Base-by-base conservation (phyloP, 441 rosid species). In the Erysimum pusillum region DNA sequence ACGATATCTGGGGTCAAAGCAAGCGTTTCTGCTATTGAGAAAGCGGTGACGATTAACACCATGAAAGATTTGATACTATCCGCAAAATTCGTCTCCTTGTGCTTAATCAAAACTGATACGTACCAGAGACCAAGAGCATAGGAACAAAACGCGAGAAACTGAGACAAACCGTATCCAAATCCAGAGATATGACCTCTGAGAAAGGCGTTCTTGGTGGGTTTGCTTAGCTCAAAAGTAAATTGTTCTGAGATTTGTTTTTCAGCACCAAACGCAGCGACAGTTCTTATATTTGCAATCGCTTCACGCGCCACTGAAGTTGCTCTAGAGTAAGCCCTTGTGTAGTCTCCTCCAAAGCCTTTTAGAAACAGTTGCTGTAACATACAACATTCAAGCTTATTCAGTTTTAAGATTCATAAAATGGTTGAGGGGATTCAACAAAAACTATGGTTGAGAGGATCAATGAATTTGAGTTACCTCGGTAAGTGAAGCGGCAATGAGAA, bases 81-180 rank as follows among this genome's bases (percentile, higher is more conserved):
- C 36, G 84, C 82, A 9, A 93, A 91, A 61, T 84, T 81, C 5
- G 97, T 85, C 35, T 76, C 83, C 22, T 76, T 82, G 15, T 73
- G 81, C 75, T 79, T 81, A 49, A 93, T 87, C 36, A 87, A 84
- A 31, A 86, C 83, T 4, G 98, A 93, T 22, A 88, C 85, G 42
- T 93, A 93, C 97, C 98, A 91, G 63, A 93, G 91, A 25, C 93
- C 97, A 11, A 93, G 92, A 0, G 97, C 90, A 56, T 90, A 93
- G 77, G 98, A 87, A 76, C 88, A 79, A 63, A 80, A 80, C 0
- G 87, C 87, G 13, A 90, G 82, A 57, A 81, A 79, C 79, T 91
- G 98, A 7, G 97, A 79, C 6, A 89, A 66, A 9, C 97, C 96
- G 14, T 87, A 94, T 36, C 92, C 91, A 64, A 87, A 74, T 46